phyloP scores from a whole-genome alignment of 495 filamentous ascomycete genomes.

The Trichocladium antarcticum region DNA sequence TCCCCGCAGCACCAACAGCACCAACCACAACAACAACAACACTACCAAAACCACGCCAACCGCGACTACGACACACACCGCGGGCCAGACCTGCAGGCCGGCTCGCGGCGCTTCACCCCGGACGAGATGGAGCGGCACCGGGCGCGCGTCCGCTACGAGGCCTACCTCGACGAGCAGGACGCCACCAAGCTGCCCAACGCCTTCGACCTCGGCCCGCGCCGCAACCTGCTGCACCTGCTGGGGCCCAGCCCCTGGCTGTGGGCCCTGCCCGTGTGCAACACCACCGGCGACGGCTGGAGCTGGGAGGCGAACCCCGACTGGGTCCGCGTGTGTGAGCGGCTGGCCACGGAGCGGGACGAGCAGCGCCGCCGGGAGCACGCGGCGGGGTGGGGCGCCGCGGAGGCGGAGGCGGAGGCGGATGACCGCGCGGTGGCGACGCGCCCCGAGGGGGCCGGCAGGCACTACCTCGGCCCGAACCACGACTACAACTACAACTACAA shows the following conservation, averaged over 20 bases:
- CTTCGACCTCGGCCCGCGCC: constrained; percentile 74
- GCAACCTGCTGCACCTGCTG: constrained; percentile 76
- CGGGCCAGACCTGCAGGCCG: constrained; percentile 41
- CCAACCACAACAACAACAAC: no score
- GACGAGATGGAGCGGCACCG: constrained; percentile 62
- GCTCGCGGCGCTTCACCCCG: constrained; percentile 45
- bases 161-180: constrained; percentile 81
- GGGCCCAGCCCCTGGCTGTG: constrained; percentile 59
- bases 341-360: constrained; percentile 47
- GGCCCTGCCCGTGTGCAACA: constrained; percentile 71
- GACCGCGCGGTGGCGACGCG: neutral
- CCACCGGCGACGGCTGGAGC: constrained; percentile 83
- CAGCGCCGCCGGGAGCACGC: constrained; percentile 46
- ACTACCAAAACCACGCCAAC: no score
- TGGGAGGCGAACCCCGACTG: constrained; percentile 78
- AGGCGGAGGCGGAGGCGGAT: constrained; percentile 15
- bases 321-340: constrained; percentile 51
- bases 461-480: no score
- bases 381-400: constrained; percentile 43
- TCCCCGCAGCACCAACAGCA: neutral
- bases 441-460: constrained; percentile 24
- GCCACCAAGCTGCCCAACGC: constrained; percentile 78
- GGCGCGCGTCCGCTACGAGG: constrained; percentile 61
- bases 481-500: no score
- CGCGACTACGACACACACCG: constrained; percentile 12